These are phyloP conservation scores for Corylus avellana DNA, from an alignment of 306 rosid species.

Conservation along the genomic window DNA sequence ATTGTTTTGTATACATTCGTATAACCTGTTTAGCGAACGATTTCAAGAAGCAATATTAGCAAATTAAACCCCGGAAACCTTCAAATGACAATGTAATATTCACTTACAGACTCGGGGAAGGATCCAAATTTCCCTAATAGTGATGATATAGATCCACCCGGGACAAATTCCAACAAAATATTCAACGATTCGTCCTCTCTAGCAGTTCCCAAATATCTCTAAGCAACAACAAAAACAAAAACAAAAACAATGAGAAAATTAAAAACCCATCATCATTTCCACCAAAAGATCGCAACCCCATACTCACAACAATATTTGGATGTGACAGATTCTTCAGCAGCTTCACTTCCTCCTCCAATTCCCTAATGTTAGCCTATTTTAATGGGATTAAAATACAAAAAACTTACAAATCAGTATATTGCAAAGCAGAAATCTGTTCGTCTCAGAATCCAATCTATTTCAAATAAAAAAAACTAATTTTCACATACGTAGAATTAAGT, in stretches of 20 bases:
- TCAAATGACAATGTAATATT: slow-evolving; percentile 8
- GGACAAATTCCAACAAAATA: slow-evolving; percentile 88
- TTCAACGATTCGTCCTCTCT: slow-evolving; percentile 84
- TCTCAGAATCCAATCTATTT: not conserved
- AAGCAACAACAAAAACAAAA: not conserved
- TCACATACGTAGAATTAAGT: not conserved
- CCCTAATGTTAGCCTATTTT: slow-evolving; percentile 78
- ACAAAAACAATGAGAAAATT: not conserved
- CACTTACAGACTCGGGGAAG: slow-evolving; percentile 89
- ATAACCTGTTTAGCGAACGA: slow-evolving; percentile 56
- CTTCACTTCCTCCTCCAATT: slow-evolving; percentile 91
- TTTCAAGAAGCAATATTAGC: slow-evolving; percentile 9
- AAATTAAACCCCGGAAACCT: slow-evolving; percentile 6
- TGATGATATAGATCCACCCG: slow-evolving; percentile 93
- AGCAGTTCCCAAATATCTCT: slow-evolving; percentile 93
- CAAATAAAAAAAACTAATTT: not conserved
- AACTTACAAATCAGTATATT: slow-evolving; percentile 19
- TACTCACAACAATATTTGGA: slow-evolving; percentile 88
- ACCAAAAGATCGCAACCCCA: not conserved
- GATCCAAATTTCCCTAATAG: slow-evolving; percentile 90
- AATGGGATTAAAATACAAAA: slow-evolving; percentile 7
- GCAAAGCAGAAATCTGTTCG: slow-evolving; percentile 11
- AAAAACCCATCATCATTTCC: slow-evolving; percentile 12
- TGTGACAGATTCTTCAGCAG: slow-evolving; percentile 89
- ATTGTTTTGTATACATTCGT: slow-evolving; percentile 80